These are phyloP conservation scores for Raffaelea arxii DNA, from an alignment of 2,329 filamentous ascomycete genomes.

Conservation along the genomic window DNA sequence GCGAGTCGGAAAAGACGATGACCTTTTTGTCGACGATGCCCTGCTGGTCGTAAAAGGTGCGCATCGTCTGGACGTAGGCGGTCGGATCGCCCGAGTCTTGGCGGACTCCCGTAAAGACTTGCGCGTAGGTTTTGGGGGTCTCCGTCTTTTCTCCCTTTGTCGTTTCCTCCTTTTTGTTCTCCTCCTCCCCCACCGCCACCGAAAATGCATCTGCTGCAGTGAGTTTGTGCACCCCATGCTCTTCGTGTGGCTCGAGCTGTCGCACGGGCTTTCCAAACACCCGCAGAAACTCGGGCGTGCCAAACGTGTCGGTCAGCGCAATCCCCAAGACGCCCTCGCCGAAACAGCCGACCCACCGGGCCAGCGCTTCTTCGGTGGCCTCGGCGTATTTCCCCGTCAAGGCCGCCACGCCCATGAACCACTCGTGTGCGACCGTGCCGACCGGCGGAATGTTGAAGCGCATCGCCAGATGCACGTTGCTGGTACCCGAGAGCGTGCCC, in stretches of 20 bases:
- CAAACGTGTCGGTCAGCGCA: constrained; percentile 92
- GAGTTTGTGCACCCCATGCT: background rate
- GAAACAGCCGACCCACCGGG: constrained; percentile 87
- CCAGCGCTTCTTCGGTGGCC: constrained; percentile 75
- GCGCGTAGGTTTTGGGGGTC: constrained; percentile 57
- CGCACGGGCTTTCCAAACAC: constrained; percentile 63
- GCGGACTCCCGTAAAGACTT: constrained; percentile 73
- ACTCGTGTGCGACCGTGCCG: constrained; percentile 89
- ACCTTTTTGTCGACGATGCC: constrained; percentile 73
- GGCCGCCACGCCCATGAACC: constrained; percentile 98
- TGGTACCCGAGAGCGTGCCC: constrained; percentile 77
- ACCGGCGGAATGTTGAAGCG: constrained; percentile 76
- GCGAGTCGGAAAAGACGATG: constrained; percentile 90
- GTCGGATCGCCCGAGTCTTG: constrained; percentile 86
- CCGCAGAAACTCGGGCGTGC: constrained; percentile 77
- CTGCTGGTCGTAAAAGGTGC: constrained; percentile 67
- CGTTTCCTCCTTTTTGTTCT: background rate
- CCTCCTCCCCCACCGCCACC: constrained; percentile 17
- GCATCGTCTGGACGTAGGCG: constrained; percentile 69
- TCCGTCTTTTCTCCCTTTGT: constrained; percentile 30
- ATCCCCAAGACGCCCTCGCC: constrained; percentile 76
- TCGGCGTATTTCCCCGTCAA: constrained; percentile 76
- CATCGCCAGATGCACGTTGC: constrained; percentile 96
- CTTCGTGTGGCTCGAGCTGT: constrained; percentile 12
- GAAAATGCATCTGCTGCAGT: constrained; percentile 13